A percentile compares a stretch with the other conserved stretches of the same genome.
phyloP scores from a whole-genome alignment of 1,284 basidiomycete species.

The Dichomitus squalens region DNA sequence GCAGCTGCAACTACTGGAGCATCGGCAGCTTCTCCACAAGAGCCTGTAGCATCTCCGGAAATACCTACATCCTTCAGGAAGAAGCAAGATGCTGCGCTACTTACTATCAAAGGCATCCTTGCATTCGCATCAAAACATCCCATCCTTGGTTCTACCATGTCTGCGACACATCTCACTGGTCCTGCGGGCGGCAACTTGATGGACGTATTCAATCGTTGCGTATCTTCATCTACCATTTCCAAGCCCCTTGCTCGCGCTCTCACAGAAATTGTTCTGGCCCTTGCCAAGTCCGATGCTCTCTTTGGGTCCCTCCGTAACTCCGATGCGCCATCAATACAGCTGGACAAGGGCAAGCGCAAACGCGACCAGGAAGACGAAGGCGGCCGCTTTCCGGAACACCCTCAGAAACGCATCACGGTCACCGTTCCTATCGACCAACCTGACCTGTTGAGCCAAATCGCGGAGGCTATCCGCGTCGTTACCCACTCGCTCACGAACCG shows the following conservation, averaged over 20 bases:
- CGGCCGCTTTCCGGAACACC: slow-evolving; percentile 31
- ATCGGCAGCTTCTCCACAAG: slow-evolving; percentile 20
- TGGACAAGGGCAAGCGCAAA: slow-evolving; percentile 69
- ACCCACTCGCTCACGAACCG: slow-evolving; percentile 47
- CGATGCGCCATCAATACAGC: slow-evolving; percentile 56
- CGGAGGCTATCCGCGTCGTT: slow-evolving; percentile 58
- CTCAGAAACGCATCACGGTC: slow-evolving; percentile 46
- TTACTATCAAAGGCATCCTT: slow-evolving; percentile 64
- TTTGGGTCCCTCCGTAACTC: slow-evolving; percentile 66
- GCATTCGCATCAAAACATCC: slow-evolving; percentile 56
- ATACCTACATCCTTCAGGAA: slow-evolving; percentile 28
- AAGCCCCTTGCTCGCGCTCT: slow-evolving; percentile 56
- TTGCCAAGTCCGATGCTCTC: slow-evolving; percentile 63
- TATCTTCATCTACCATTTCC: slow-evolving; percentile 48
- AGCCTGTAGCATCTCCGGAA: slow-evolving; percentile 5
- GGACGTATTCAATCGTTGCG: slow-evolving; percentile 52
- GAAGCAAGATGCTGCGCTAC: slow-evolving; percentile 57
- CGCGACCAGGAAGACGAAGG: slow-evolving; percentile 57
- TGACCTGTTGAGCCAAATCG: slow-evolving; percentile 50
- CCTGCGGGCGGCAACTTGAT: slow-evolving; percentile 51
- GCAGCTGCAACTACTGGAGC: slow-evolving; percentile 33
- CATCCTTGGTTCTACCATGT: slow-evolving; percentile 53
- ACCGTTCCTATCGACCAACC: slow-evolving; percentile 24
- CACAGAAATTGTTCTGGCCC: slow-evolving; percentile 57
- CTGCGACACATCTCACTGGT: slow-evolving; percentile 50